Percentiles rank a stretch among this genome's conserved stretches.
Evolutionary conservation across 2,329 filamentous ascomycete species (phyloP).

Genomic region (Ophiostoma pallidulum): DNA sequence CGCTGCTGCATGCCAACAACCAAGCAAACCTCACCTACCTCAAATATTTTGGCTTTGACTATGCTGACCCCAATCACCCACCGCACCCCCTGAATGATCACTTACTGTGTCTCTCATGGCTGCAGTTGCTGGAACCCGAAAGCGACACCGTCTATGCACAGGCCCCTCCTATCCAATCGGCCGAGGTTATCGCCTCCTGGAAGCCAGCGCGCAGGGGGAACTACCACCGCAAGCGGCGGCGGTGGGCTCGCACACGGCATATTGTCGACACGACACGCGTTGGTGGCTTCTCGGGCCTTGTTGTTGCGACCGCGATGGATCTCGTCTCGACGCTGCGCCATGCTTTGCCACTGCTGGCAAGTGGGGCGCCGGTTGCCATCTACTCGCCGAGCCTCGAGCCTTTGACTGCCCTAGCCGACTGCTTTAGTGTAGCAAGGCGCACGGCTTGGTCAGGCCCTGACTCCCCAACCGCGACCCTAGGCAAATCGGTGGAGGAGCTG

Average conservation of each 20-base stretch:
- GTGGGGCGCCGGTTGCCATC: slow-evolving; percentile 75
- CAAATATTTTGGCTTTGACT: slow-evolving; percentile 82
- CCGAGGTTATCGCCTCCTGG: slow-evolving; percentile 55
- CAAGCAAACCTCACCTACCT: slow-evolving; percentile 83
- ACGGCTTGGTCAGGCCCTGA: slow-evolving; percentile 56
- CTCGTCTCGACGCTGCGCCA: slow-evolving; percentile 65
- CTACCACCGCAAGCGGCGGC: slow-evolving; percentile 80
- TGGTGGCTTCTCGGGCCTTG: slow-evolving; percentile 73
- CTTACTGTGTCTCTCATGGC: slow-evolving; percentile 79
- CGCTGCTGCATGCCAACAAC: slow-evolving; percentile 68
- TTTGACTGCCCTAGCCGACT: slow-evolving; percentile 66
- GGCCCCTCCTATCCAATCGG: slow-evolving; percentile 49
- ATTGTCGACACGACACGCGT: slow-evolving; percentile 66
- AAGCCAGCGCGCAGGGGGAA: slow-evolving; percentile 76
- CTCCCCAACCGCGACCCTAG: slow-evolving; percentile 37
- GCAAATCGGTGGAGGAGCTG: slow-evolving; percentile 38
- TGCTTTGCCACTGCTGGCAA: slow-evolving; percentile 68
- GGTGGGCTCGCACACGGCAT: slow-evolving; percentile 63
- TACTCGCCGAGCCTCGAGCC: slow-evolving; percentile 78
- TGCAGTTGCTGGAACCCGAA: slow-evolving; percentile 73
- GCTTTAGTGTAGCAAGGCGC: slow-evolving; percentile 71
- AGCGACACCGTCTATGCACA: slow-evolving; percentile 64
- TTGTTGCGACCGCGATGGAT: slow-evolving; percentile 77
- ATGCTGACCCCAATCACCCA: slow-evolving; percentile 50
- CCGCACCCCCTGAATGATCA: slow-evolving; percentile 74